phyloP scores from a whole-genome alignment of 1,139 yeast species.

The Blastobotrys illinoisensis region DNA sequence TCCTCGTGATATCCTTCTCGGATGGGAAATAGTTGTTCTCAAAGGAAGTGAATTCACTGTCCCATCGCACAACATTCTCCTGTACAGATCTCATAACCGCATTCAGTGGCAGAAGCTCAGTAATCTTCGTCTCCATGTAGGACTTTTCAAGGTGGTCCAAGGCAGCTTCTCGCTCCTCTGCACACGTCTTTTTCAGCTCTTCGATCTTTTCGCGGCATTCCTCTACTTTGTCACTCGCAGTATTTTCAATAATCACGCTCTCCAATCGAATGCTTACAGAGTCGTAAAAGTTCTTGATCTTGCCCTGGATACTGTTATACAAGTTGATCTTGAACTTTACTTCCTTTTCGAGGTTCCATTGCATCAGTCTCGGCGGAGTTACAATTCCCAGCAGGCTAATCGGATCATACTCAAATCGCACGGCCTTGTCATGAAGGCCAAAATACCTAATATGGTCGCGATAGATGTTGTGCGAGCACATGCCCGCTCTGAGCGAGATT shows the following conservation, averaged over 20 bases:
- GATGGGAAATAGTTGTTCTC: constrained; percentile 78
- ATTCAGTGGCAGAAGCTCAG: constrained; percentile 67
- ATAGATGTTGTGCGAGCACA: constrained; percentile 75
- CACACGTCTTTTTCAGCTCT: constrained; percentile 51
- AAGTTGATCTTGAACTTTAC: constrained; percentile 64
- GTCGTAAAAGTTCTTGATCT: constrained; percentile 58
- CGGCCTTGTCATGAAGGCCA: constrained; percentile 73
- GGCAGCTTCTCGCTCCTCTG: constrained; percentile 47
- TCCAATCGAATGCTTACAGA: constrained; percentile 68
- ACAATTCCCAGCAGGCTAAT: constrained; percentile 74
- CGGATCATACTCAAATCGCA: constrained; percentile 68
- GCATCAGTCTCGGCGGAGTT: constrained; percentile 67
- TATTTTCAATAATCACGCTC: constrained; percentile 74
- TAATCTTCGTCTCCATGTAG: constrained; percentile 53
- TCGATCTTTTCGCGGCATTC: constrained; percentile 59
- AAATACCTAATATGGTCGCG: constrained; percentile 79
- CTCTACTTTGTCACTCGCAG: constrained; percentile 63
- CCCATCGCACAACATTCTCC: constrained; percentile 85
- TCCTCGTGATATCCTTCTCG: constrained; percentile 86
- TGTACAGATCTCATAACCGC: constrained; percentile 66
- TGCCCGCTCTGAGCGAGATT: constrained; percentile 42
- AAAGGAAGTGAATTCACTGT: constrained; percentile 74
- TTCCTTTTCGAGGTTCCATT: constrained; percentile 70
- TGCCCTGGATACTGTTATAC: constrained; percentile 48
- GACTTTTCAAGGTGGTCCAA: constrained; percentile 45